Conservation (phyloP, 2,329 filamentous ascomycete species). For the Pezicula rhizophila region DNA sequence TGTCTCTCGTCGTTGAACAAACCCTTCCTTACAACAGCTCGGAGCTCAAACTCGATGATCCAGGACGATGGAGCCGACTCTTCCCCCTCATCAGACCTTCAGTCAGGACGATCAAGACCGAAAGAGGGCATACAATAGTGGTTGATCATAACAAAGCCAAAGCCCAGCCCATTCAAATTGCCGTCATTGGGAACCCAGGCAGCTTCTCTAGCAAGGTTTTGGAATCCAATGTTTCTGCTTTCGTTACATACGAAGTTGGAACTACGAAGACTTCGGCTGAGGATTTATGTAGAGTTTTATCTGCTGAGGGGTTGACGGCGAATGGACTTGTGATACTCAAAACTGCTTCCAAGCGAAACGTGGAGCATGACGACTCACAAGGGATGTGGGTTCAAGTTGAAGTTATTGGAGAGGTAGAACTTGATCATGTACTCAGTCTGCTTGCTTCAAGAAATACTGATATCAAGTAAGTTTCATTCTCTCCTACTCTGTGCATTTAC, state of each 20-base stretch:
- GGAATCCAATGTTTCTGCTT: constrained; percentile 15
- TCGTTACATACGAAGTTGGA: constrained; percentile 7
- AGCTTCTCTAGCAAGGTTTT: constrained; percentile 20
- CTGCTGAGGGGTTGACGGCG: constrained; percentile 8
- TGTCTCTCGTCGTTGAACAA: constrained; percentile 20
- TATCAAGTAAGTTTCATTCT: constrained; percentile 11
- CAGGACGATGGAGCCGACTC: constrained; percentile 17
- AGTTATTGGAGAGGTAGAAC: constrained; percentile 12
- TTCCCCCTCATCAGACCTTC: constrained; percentile 22
- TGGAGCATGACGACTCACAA: constrained; percentile 1
- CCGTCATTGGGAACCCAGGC: constrained; percentile 11
- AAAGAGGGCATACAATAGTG: constrained; percentile 8
- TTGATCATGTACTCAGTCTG: constrained; percentile 18
- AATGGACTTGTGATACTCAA: constrained; percentile 15
- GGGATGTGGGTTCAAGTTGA: constrained; percentile 6
- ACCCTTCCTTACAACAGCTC: constrained; percentile 15
- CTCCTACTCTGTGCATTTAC: too few relatives aligned
- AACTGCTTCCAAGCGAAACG: constrained; percentile 2
- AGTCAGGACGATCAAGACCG: constrained; percentile 9
- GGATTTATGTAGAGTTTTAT: constrained; percentile 12
- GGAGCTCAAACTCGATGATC: constrained; percentile 15
- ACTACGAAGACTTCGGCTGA: constrained; percentile 1
- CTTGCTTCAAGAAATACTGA: constrained; percentile 7
- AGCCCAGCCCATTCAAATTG: constrained; percentile 11
- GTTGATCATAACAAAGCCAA: constrained; percentile 12